These are phyloP conservation scores for Fusarium sp. DNA, from an alignment of 2,329 filamentous ascomycete genomes.

Conservation along the genomic window DNA sequence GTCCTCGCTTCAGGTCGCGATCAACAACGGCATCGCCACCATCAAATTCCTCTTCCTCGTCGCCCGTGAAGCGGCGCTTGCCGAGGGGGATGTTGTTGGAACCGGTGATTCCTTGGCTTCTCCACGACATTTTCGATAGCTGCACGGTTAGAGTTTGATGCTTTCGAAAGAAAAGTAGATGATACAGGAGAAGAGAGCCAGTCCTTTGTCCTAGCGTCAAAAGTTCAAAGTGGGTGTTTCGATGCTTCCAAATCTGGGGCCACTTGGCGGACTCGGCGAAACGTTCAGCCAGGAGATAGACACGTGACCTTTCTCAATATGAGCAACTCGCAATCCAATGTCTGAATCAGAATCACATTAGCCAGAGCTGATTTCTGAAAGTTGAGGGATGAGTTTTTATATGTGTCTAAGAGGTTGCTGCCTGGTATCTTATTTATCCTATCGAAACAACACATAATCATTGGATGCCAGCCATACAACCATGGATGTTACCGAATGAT, in stretches of 20 bases:
- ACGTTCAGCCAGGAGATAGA: not conserved
- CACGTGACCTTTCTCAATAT: slow-evolving; percentile 25
- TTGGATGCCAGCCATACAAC: not conserved
- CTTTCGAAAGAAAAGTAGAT: slow-evolving; percentile 1
- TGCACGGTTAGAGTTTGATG: slow-evolving; percentile 11
- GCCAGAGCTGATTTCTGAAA: not conserved
- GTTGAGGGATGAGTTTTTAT: not conserved
- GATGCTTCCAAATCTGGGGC: slow-evolving; percentile 29
- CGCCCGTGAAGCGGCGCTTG: slow-evolving; percentile 80
- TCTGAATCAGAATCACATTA: not conserved
- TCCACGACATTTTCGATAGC: slow-evolving; percentile 69
- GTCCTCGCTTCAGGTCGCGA: slow-evolving; percentile 82
- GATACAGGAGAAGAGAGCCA: slow-evolving; percentile 12
- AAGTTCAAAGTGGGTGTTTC: slow-evolving; percentile 21
- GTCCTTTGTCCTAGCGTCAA: slow-evolving; percentile 25
- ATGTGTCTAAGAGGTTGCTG: not conserved
- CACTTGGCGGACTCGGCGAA: slow-evolving; percentile 29
- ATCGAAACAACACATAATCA: not conserved
- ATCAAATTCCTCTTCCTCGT: slow-evolving; percentile 57
- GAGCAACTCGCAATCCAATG: not conserved
- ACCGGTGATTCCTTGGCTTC: slow-evolving; percentile 87
- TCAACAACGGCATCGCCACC: slow-evolving; percentile 54
- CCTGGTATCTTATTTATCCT: not conserved
- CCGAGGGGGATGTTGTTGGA: slow-evolving; percentile 98
- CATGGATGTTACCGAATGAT: not conserved